Evolutionary conservation across 257 asterid species (phyloP).

Genomic region (Solanum acaule): DNA sequence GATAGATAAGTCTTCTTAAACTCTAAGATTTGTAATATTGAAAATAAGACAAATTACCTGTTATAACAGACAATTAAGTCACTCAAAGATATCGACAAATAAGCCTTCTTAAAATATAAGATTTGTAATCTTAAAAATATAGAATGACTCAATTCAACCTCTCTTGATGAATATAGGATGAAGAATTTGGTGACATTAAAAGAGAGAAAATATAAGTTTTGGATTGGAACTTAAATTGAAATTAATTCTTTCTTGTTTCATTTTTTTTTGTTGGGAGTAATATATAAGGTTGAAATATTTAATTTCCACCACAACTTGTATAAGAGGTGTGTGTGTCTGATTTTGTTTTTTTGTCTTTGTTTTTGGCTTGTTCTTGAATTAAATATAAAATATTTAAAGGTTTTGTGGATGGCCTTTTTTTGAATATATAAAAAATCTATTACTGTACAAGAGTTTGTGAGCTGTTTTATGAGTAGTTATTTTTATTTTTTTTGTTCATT

Average conservation of each 20-base stretch:
- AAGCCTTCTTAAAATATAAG: neutral
- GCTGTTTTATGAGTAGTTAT: conserved; percentile 11
- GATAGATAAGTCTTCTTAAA: neutral
- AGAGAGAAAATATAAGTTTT: neutral
- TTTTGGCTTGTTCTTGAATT: too few species aligned
- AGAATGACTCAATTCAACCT: neutral
- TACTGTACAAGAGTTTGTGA: too few species aligned
- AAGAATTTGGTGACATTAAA: neutral
- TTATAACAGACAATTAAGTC: too few species aligned
- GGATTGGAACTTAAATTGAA: neutral
- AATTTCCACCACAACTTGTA: too few species aligned
- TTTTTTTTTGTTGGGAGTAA: too few species aligned
- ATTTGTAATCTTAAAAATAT: neutral
- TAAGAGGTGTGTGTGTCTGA: too few species aligned
- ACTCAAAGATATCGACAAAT: too few species aligned
- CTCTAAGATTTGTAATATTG: neutral
- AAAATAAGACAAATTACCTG: neutral
- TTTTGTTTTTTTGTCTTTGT: too few species aligned
- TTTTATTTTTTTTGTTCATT: neutral
- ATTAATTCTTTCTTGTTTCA: neutral
- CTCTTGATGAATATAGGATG: neutral
- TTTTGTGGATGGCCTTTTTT: too few species aligned
- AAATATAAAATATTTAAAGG: too few species aligned
- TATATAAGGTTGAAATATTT: too few species aligned
- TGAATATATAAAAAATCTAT: conserved; percentile 29